phyloP scores from a whole-genome alignment of 2,329 filamentous ascomycete species.

The Aspergillus ochraceus region DNA sequence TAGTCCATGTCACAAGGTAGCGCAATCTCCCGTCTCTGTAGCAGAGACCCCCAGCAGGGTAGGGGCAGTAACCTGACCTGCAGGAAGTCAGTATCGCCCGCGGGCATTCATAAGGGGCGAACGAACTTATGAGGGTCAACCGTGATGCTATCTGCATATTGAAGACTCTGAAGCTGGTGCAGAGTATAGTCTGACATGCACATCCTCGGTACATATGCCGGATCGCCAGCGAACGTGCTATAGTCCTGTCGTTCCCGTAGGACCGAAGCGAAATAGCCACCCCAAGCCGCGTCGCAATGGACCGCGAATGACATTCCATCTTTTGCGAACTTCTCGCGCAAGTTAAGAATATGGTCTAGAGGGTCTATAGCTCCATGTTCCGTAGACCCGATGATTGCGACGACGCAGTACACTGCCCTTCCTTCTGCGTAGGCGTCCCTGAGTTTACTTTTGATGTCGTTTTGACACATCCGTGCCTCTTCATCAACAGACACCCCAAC shows the following conservation, averaged over 20 bases:
- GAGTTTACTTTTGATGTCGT: background rate
- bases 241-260: conserved; percentile 19
- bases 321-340: conserved; percentile 25
- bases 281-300: conserved; percentile 52
- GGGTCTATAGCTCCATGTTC: background rate
- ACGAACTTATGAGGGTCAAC: background rate
- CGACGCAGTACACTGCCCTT: background rate
- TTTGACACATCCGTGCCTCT: conserved; percentile 22
- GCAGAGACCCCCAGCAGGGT: conserved; percentile 47
- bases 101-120: background rate
- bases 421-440: background rate
- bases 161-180: background rate
- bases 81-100: background rate
- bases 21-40: conserved; percentile 48
- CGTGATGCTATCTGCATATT: background rate
- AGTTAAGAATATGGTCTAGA: background rate
- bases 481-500: conserved; percentile 43
- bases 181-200: background rate
- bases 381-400: background rate
- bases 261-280: conserved; percentile 52
- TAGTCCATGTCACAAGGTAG: conserved; percentile 47
- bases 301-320: conserved; percentile 48
- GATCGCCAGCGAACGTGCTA: background rate
- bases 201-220: background rate
- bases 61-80: conserved; percentile 46